phyloP scores from a whole-genome alignment of 331 rosid species.

The Acacia pycnantha region DNA sequence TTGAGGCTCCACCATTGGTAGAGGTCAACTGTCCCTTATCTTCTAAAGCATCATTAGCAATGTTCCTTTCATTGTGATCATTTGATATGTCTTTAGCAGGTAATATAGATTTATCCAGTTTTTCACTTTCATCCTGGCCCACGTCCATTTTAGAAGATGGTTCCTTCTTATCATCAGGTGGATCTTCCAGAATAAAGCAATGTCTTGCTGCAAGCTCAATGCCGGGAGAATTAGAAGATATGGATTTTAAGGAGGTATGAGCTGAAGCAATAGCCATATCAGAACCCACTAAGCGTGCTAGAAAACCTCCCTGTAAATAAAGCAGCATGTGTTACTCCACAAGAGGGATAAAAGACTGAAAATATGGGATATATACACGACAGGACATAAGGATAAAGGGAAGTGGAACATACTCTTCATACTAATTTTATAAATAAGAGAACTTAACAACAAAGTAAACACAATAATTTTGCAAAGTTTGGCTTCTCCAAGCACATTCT shows the following conservation, averaged over 20 bases:
- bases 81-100: conserved; percentile 44
- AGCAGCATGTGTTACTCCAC: conserved; percentile 19
- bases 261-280: conserved; percentile 70
- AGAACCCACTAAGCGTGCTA: conserved; percentile 63
- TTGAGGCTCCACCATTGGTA: conserved; percentile 38
- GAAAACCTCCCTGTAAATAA: conserved; percentile 66
- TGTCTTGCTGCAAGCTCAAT: conserved; percentile 65
- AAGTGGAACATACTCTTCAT: background rate
- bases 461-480: conserved; percentile 18
- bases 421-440: conserved; percentile 8
- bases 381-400: background rate
- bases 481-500: conserved; percentile 14
- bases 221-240: conserved; percentile 55
- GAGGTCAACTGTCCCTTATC: conserved; percentile 39
- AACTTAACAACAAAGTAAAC: conserved; percentile 23
- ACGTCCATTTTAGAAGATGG: conserved; percentile 40
- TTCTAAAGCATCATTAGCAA: conserved; percentile 47
- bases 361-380: background rate
- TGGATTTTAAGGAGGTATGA: conserved; percentile 62
- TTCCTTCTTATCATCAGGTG: conserved; percentile 52
- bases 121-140: conserved; percentile 46
- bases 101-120: conserved; percentile 42
- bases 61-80: conserved; percentile 35
- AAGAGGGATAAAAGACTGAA: conserved; percentile 11
- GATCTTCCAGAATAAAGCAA: conserved; percentile 76